phyloP scores from a whole-genome alignment of 1,284 basidiomycete genomes.

The Tylopilus orsonianus region DNA sequence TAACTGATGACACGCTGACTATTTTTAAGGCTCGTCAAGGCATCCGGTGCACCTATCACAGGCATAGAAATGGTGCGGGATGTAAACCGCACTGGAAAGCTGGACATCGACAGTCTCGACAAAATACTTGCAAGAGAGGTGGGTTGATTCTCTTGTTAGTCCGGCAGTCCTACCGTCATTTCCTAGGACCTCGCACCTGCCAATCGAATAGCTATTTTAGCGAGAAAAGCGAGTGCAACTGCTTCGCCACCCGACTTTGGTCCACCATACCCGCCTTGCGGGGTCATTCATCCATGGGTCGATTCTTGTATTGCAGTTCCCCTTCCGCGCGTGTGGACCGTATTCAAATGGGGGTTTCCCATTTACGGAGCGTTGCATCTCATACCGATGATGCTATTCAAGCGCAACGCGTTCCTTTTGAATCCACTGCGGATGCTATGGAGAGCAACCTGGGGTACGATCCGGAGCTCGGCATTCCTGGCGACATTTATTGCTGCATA shows the following conservation, averaged over 20 bases:
- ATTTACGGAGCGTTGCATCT: constrained; percentile 91
- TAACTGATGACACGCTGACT: neutral
- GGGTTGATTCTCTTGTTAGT: constrained; percentile 25
- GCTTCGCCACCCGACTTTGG: constrained; percentile 44
- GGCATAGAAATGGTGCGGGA: constrained; percentile 63
- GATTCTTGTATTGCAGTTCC: constrained; percentile 71
- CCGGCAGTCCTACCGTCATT: constrained; percentile 6
- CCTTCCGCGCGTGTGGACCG: constrained; percentile 74
- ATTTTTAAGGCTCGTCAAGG: constrained; percentile 52
- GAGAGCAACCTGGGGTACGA: constrained; percentile 70
- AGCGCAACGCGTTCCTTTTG: constrained; percentile 57
- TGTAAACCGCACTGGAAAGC: constrained; percentile 56
- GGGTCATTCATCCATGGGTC: constrained; percentile 79
- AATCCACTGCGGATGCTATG: constrained; percentile 66
- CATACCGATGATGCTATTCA: constrained; percentile 82
- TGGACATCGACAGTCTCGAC: constrained; percentile 60
- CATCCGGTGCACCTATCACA: constrained; percentile 63
- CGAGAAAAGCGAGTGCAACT: constrained; percentile 35
- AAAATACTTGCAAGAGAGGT: constrained; percentile 51
- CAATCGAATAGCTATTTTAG: constrained; percentile 41
- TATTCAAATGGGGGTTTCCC: constrained; percentile 84
- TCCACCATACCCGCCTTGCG: constrained; percentile 60
- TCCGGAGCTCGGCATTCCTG: constrained; percentile 87
- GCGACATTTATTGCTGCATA: constrained; percentile 84
- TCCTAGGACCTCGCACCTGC: constrained; percentile 41